These are phyloP conservation scores for Lentinula novae-zelandiae DNA, from an alignment of 1,284 basidiomycete genomes.

Conservation along the genomic window DNA sequence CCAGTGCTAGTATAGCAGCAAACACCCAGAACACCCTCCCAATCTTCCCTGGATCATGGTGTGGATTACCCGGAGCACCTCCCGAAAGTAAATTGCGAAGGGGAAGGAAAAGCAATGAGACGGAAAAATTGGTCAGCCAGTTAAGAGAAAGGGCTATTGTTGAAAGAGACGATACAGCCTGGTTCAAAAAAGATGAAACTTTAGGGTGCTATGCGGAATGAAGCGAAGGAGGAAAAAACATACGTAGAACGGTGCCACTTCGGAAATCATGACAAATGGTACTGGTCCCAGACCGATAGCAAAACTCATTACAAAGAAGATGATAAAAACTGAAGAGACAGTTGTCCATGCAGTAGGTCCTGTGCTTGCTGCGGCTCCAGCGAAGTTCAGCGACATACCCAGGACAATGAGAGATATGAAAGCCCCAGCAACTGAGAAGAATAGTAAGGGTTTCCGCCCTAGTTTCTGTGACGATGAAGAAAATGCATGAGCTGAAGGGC, in stretches of 20 bases:
- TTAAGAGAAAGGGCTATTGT: conserved; percentile 83
- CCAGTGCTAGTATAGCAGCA: conserved; percentile 39
- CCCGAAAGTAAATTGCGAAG: conserved; percentile 70
- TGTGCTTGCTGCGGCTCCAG: conserved; percentile 1
- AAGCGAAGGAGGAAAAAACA: conserved; percentile 21
- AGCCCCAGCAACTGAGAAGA: conserved; percentile 59
- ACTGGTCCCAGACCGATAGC: conserved; percentile 89
- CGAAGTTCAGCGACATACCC: conserved; percentile 67
- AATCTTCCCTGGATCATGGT: conserved; percentile 53
- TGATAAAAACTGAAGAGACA: conserved; percentile 74
- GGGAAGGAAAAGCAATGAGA: conserved; percentile 81
- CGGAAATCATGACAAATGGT: conserved; percentile 91
- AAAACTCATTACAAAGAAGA: conserved; percentile 88
- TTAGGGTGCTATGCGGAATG: background rate
- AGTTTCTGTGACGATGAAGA: conserved; percentile 41
- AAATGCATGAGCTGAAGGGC: background rate
- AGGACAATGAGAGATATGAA: conserved; percentile 64
- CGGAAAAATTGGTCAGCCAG: conserved; percentile 83
- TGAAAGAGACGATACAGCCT: conserved; percentile 85
- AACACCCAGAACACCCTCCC: conserved; percentile 85
- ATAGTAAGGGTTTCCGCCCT: conserved; percentile 59
- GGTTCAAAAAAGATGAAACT: background rate
- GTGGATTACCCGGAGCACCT: conserved; percentile 24
- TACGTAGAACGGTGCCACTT: conserved; percentile 80
- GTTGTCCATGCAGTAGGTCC: conserved; percentile 37